Conservation (phyloP, 352 stramenopile genomes). For the Globisporangium perplexum region DNA sequence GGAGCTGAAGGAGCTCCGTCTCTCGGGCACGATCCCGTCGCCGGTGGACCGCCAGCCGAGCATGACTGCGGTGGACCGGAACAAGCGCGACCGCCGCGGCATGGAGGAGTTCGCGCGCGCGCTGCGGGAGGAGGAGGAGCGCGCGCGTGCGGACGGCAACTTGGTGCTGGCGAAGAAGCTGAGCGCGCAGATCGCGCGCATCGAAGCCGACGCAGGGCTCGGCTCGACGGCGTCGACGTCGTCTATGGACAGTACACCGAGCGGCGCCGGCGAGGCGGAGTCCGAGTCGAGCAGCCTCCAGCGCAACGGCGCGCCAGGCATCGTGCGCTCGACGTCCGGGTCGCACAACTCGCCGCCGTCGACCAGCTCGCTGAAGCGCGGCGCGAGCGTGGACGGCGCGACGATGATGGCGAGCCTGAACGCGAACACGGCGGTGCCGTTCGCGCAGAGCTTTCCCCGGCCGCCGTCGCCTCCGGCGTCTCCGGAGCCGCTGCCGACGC, state of each 20-base stretch:
- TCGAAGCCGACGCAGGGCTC: constrained; percentile 44
- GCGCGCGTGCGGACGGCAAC: constrained; percentile 72
- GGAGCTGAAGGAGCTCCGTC: constrained; percentile 73
- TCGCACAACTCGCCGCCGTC: constrained; percentile 3
- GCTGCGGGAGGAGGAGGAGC: constrained; percentile 73
- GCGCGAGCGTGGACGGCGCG: constrained; percentile 22
- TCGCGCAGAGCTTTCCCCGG: background rate
- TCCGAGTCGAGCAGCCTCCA: constrained; percentile 19
- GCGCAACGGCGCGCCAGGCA: constrained; percentile 19
- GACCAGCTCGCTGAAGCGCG: constrained; percentile 27
- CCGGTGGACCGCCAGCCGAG: constrained; percentile 43
- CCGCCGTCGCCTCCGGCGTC: constrained; percentile 27
- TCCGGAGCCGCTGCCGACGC: constrained; percentile 17
- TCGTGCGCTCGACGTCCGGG: constrained; percentile 9
- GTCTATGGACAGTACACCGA: constrained; percentile 26
- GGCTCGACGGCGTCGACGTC: constrained; percentile 14
- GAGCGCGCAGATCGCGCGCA: constrained; percentile 67
- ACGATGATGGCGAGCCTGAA: constrained; percentile 16
- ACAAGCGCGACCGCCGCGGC: constrained; percentile 61
- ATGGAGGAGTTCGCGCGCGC: constrained; percentile 78
- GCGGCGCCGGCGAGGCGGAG: constrained; percentile 18
- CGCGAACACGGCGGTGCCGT: constrained; percentile 14
- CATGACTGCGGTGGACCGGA: constrained; percentile 55
- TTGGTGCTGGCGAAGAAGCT: constrained; percentile 71
- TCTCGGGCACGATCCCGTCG: constrained; percentile 47